Percentiles rank a stretch among this genome's conserved stretches.
Conservation (phyloP, 1,284 basidiomycete species). For the Marasmius tenuissimus region DNA sequence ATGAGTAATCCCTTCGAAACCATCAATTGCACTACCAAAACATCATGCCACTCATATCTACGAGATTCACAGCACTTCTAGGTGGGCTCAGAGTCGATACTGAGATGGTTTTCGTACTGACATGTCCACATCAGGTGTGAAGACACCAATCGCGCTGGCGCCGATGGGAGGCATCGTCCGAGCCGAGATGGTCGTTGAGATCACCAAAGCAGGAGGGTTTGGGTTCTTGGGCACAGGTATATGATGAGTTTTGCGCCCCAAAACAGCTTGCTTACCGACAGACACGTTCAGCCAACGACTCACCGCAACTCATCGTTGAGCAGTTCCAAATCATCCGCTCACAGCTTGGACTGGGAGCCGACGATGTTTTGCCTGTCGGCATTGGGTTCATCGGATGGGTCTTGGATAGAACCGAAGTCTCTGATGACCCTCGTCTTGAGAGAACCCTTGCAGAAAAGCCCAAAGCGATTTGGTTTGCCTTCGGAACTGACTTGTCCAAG, state of each 20-base stretch:
- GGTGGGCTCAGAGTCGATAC: neutral
- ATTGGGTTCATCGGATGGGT: constrained; percentile 20
- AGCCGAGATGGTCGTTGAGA: constrained; percentile 7
- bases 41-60: neutral
- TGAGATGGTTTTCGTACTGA: neutral
- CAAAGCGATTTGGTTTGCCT: constrained; percentile 18
- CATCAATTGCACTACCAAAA: too few relatives aligned
- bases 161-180: constrained; percentile 7
- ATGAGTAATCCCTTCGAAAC: too few relatives aligned
- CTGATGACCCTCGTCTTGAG: constrained; percentile 11
- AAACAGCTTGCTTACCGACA: neutral
- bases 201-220: constrained; percentile 8
- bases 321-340: constrained; percentile 1
- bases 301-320: neutral
- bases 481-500: constrained; percentile 16
- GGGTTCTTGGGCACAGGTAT: constrained; percentile 11
- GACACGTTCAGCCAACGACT: neutral
- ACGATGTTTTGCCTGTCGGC: constrained; percentile 12
- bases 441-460: constrained; percentile 11
- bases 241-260: neutral
- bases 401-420: constrained; percentile 9
- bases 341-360: neutral
- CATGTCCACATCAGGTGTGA: neutral
- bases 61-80: neutral
- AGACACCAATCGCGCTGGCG: constrained; percentile 9